Conservation (phyloP, 768 basidiomycete species). For the Rhizopogon vesiculosus region DNA sequence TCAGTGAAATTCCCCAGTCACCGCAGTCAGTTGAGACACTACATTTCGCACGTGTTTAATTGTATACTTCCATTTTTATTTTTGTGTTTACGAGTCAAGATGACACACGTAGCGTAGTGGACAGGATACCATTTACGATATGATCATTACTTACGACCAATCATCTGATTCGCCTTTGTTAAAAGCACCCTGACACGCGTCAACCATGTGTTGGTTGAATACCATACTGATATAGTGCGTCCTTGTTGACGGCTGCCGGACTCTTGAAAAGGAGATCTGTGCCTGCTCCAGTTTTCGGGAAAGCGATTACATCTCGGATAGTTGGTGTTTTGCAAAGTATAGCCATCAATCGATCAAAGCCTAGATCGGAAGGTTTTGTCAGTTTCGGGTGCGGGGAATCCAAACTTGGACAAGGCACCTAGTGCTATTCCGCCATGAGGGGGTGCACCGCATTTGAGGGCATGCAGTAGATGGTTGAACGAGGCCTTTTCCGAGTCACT, state of each 20-base stretch:
- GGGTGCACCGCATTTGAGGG: slow-evolving; percentile 85
- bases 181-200: neutral
- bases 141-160: slow-evolving; percentile 8
- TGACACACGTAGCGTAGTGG: neutral
- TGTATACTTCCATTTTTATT: slow-evolving; percentile 5
- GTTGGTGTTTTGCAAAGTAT: slow-evolving; percentile 84
- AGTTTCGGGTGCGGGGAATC: slow-evolving; percentile 8
- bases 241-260: slow-evolving; percentile 55
- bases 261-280: slow-evolving; percentile 87
- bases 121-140: slow-evolving; percentile 5
- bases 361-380: slow-evolving; percentile 33
- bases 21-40: slow-evolving; percentile 21
- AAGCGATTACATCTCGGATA: slow-evolving; percentile 94
- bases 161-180: neutral
- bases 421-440: slow-evolving; percentile 95
- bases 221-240: slow-evolving; percentile 61
- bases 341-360: slow-evolving; percentile 90
- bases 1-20: slow-evolving; percentile 9
- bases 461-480: slow-evolving; percentile 83
- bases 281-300: slow-evolving; percentile 86
- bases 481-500: slow-evolving; percentile 64
- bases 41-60: slow-evolving; percentile 12
- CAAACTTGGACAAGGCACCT: slow-evolving; percentile 42
- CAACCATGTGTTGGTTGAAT: slow-evolving; percentile 33
- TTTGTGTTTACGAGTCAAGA: neutral